Evolutionary conservation across 495 filamentous ascomycete species (phyloP), one percentile per base, ranked within the genome.

Genomic region (Podospora pseudopauciseta): DNA sequence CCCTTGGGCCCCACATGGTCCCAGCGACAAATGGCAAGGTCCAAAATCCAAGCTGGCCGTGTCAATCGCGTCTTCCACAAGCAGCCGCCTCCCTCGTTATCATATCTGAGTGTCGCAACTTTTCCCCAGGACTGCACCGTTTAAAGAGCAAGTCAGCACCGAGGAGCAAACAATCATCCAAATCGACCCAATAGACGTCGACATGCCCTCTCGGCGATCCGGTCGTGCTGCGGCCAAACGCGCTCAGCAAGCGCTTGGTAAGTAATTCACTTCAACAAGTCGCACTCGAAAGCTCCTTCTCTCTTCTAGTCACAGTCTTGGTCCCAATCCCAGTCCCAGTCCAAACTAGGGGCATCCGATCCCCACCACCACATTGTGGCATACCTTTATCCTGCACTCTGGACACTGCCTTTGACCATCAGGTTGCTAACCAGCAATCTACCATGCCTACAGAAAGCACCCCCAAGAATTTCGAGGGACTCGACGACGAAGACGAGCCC

Each of bases 401-500:
- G 4, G 7, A 32, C 30, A 32, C 30, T 32, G 9, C 9, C 39
- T 67, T 67, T 28, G 18, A 9, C 7, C 60, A 23, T 56, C 53
- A 7, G 5, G 5, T 67, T 39, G 63, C 73, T 76, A 30, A 75
- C 69, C 39, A 53, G 6, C 26, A 49, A 59, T 28, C 57, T 28
- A 34, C 23, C 30, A 9, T 49, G 39, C n/a, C 49, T 68, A 4
- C 72, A 87, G 85, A 86, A 74, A 86, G 80, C 71, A 83, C 82
- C 0, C 84, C 85, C 3, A 80, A 77, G 65, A 76, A 71, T 4
- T 81, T 83, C 32, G 82, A 85, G 54, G 80, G 80, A 57, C 73
- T 79, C 18, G 85, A 84, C 63, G 80, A 82, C 57, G 82, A 84
- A n/a, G 76, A 84, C 65, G 82, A 84, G 67, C 72, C 74, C 34